Evolutionary conservation across 148 eudicot genomes (phyloP), one percentile per base, ranked within the genome.

Genomic region (Spergularia marina): DNA sequence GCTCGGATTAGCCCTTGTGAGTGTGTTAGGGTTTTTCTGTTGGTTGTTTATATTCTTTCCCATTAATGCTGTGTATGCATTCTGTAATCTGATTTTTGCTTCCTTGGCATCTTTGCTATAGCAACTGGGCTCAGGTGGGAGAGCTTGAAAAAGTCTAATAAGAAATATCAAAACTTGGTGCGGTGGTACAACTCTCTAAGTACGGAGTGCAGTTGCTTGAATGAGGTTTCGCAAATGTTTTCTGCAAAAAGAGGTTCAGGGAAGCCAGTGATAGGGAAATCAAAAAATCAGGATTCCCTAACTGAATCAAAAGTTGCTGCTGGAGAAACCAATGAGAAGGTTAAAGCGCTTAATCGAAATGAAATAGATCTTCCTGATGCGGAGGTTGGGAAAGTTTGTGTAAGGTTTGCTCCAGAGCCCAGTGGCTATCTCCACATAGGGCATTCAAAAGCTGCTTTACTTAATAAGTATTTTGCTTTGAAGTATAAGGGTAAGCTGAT

Each of bases 391-490:
- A 91, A 92, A 76, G 99, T 95, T 30, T 75, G 89, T 34, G 70
- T 96, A 71, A 74, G 99, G 40, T 96, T 96, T 84, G 99, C 99
- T 23, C 99, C 99, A 9, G 99, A 96, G 79, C 99, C 99, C 18
- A 96, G 97, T 85, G 99, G 99, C 16, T 96, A 87, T 82, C 97
- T 96, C 55, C 99, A 96, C 75, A 96, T 92, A 68, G 99, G 99
- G 16, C 99, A 96, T 74, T 85, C 98, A 21, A 96, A 96, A 80
- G 99, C 98, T 53, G 99, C 94, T 14, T 80, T 96, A 47, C 79
- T 92, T 75, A 96, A 96, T 77, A 88, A 92, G 77, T 87, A 96
- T 77, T 96, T 96, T 86, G 98, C 99, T 77, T 85, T 88, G 63
- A 85, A 82, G 76, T 96, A 92, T 81, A 77, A 92, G 67, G 99